Evolutionary conservation across 2,329 filamentous ascomycete genomes (phyloP).

Genomic region (Dactylonectria macrodidyma): DNA sequence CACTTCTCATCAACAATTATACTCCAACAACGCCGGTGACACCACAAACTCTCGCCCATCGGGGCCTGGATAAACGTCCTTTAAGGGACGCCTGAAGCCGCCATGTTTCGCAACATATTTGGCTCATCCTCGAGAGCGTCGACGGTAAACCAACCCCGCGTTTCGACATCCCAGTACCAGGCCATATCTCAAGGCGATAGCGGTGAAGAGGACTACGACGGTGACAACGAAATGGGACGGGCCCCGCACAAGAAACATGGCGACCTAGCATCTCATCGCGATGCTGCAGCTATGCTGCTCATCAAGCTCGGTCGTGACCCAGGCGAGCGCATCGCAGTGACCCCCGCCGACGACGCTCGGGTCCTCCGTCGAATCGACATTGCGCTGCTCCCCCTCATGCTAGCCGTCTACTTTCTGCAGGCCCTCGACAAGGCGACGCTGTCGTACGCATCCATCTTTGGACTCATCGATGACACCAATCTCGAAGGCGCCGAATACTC

Average conservation of each 20-base stretch:
- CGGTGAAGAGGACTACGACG: constrained; percentile 25
- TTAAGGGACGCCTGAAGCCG: constrained; percentile 14
- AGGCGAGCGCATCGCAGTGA: constrained; percentile 51
- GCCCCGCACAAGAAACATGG: constrained; percentile 7
- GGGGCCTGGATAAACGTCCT: constrained; percentile 33
- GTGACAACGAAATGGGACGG: constrained; percentile 19
- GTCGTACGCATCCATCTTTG: constrained; percentile 74
- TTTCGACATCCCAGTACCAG: constrained; percentile 41
- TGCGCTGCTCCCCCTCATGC: constrained; percentile 61
- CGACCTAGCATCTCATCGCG: constrained; percentile 47
- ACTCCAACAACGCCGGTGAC: constrained; percentile 6
- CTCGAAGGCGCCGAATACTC: constrained; percentile 71
- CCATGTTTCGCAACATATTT: constrained; percentile 42
- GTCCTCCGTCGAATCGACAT: constrained; percentile 58
- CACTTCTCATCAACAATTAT: neutral
- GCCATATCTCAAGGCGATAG: constrained; percentile 43
- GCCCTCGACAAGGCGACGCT: constrained; percentile 75
- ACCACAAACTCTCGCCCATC: constrained; percentile 26
- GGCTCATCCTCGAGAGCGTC: constrained; percentile 22
- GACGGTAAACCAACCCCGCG: constrained; percentile 9
- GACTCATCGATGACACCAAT: constrained; percentile 70
- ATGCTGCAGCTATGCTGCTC: constrained; percentile 63
- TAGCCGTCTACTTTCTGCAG: constrained; percentile 75
- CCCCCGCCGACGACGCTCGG: constrained; percentile 53
- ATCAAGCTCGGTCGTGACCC: constrained; percentile 56